Base-by-base conservation (phyloP, 345 rosid species). In the Brassica juncea region DNA sequence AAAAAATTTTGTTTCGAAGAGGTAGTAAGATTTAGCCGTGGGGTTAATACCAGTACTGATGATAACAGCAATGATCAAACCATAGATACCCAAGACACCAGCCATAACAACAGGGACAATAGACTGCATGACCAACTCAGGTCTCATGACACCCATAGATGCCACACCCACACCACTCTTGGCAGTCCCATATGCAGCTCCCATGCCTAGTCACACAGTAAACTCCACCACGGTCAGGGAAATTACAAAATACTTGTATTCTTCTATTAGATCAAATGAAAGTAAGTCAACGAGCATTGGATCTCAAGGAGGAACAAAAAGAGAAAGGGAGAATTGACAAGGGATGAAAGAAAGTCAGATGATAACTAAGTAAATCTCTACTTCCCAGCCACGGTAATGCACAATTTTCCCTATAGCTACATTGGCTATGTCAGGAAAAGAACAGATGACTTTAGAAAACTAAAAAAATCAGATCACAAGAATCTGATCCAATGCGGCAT, bases 401-500 rank as follows among this genome's bases (percentile, higher is more conserved):
- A 5, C 39, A 34, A 34, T 34, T 28, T 28, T 28, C 31, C 31
- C 31, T 28, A 28, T 28, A 28, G 52, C 54, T 57, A 27, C 30
- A 15, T 62, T 62, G 4, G 49, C 31, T 8, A 47, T 44, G 44
- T 16, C 47, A 11, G 4, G 16, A 16, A 62, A 42, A 0, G n/a
- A 15, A 37, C 3, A 72, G 34, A 72, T 42, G 16, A 30, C 27
- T 35, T 42, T 42, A 73, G 11, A 34, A 60, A 72, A 39, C 8
- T 61, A 35, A 73, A 30, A 5, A 19, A 64, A 7, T 49, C 21
- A 76, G 74, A 47, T 47, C 49, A 42, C 55, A 47, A 47, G 39
- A 34, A 61, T 49, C 63, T 32, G 37, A 69, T 69, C 35, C 37
- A 61, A 15, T 27, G 10, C 23, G 21, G 21, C 21, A 19, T 19